Percentiles rank a stretch among this genome's conserved stretches.
These are phyloP conservation scores for Aspergillus conjunctus DNA, from an alignment of 495 filamentous ascomycete species.

Conservation along the genomic window DNA sequence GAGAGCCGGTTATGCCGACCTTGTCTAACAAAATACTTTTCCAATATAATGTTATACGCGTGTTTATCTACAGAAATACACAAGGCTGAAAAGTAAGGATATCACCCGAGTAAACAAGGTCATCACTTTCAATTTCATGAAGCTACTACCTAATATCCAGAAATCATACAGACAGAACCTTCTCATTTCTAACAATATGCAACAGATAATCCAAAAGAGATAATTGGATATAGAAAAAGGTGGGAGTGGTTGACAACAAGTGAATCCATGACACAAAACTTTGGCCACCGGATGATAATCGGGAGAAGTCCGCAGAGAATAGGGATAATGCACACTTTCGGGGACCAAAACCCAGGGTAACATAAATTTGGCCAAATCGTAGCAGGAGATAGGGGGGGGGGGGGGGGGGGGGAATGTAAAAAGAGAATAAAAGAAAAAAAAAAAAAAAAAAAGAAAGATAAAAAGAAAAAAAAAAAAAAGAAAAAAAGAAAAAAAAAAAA, in stretches of 20 bases:
- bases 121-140: constrained; percentile 4
- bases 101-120: no score
- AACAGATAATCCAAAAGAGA: constrained; percentile 11
- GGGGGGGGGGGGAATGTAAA: no score
- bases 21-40: no score
- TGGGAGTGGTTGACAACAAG: constrained; percentile 5
- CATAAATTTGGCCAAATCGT: constrained; percentile 33
- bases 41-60: no score
- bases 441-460: no score
- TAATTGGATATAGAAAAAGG: constrained; percentile 2
- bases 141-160: constrained; percentile 1
- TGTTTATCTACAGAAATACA: no score
- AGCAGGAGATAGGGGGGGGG: constrained; percentile 25
- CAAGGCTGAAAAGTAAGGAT: no score
- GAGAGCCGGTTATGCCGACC: no score
- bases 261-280: constrained; percentile 16
- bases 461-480: no score
- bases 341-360: constrained; percentile 31
- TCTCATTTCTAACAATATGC: constrained; percentile 10
- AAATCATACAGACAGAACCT: background rate
- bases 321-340: constrained; percentile 32
- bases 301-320: constrained; percentile 9
- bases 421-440: no score
- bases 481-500: no score
- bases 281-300: constrained; percentile 19